A percentile compares a stretch with the other conserved stretches of the same genome.
Conservation (phyloP, 2,329 filamentous ascomycete genomes). For the Aspergillus awamori region DNA sequence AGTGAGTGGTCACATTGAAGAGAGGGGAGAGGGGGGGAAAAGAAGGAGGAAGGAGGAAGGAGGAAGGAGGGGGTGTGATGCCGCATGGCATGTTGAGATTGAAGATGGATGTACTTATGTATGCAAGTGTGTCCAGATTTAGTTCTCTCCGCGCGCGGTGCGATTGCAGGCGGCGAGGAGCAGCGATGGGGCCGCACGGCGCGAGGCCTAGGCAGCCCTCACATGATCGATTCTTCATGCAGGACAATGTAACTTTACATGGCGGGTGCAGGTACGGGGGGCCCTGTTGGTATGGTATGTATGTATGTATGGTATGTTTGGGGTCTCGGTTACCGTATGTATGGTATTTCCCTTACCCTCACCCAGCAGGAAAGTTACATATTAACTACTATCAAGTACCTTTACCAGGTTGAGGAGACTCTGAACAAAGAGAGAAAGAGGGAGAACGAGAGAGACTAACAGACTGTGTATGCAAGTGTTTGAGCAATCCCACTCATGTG, state of each 20-base stretch:
- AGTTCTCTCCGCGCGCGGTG: conserved; percentile 5
- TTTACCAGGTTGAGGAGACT: not conserved
- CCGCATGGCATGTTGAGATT: not conserved
- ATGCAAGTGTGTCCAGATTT: conserved; percentile 6
- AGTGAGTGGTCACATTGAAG: conserved; percentile 7
- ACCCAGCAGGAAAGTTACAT: not conserved
- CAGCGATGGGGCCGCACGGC: not conserved
- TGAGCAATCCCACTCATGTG: too few species aligned
- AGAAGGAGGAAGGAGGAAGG: too few species aligned
- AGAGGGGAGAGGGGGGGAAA: not conserved
- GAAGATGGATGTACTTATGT: not conserved
- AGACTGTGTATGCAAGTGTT: too few species aligned
- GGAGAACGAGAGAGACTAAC: too few species aligned
- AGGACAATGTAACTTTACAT: conserved; percentile 31
- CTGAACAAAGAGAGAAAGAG: too few species aligned
- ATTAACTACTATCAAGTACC: not conserved
- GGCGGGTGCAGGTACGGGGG: conserved; percentile 13
- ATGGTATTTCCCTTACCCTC: not conserved
- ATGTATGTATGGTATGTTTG: not conserved
- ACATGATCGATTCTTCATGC: conserved; percentile 43
- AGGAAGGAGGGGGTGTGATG: not conserved
- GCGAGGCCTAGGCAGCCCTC: conserved; percentile 21
- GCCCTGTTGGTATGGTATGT: not conserved
- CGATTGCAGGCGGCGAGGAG: conserved; percentile 3
- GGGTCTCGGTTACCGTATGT: not conserved